Conservation (phyloP, 129 eudicot species). For the Oenanthe sinensis region DNA sequence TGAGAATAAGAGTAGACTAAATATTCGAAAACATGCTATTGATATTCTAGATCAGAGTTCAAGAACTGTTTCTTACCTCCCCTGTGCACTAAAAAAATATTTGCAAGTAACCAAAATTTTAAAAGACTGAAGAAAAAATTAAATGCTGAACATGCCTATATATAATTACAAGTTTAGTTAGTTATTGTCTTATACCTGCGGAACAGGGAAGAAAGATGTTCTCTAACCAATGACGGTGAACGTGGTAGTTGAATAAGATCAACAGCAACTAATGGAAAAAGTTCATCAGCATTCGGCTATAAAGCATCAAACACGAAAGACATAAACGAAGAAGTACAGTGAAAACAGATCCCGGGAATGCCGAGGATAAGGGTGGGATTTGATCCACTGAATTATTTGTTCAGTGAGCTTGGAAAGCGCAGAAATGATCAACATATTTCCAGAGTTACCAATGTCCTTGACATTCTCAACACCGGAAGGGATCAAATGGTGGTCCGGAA, state of each 20-base stretch:
- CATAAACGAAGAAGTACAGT: slow-evolving; percentile 30
- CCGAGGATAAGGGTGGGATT: slow-evolving; percentile 47
- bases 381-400: slow-evolving; percentile 42
- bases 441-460: slow-evolving; percentile 48
- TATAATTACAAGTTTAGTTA: neutral
- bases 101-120: neutral
- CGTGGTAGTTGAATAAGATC: slow-evolving; percentile 33
- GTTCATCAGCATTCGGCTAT: slow-evolving; percentile 17
- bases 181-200: neutral
- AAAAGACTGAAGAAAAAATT: neutral
- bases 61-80: neutral
- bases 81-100: neutral
- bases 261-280: slow-evolving; percentile 15
- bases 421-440: slow-evolving; percentile 31
- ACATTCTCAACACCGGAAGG: slow-evolving; percentile 60
- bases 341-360: slow-evolving; percentile 42
- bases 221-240: slow-evolving; percentile 33
- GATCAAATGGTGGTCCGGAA: slow-evolving; percentile 50
- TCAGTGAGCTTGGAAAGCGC: slow-evolving; percentile 38
- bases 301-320: slow-evolving; percentile 16
- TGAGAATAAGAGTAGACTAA: too few relatives aligned
- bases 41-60: neutral
- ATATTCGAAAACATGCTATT: neutral
- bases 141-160: neutral
- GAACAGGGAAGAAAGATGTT: slow-evolving; percentile 46